A percentile compares a stretch with the other conserved stretches of the same genome.
Conservation (phyloP, 257 asterid genomes). For the Thymus mandschuricus region DNA sequence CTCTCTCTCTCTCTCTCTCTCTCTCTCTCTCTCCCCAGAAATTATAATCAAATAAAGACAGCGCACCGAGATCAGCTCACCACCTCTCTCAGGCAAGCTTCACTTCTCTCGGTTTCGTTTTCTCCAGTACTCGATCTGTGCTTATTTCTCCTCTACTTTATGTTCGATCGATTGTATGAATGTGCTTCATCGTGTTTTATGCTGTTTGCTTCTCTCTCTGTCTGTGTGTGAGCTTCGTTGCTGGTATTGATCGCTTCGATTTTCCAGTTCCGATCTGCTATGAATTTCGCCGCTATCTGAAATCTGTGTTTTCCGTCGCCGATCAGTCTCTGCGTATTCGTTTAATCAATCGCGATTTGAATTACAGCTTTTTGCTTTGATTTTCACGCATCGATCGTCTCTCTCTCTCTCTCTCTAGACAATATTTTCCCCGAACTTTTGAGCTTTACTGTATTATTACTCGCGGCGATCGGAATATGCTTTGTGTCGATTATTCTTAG, state of each 20-base stretch:
- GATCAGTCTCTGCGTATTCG: conserved; percentile 19
- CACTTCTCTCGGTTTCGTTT: not conserved
- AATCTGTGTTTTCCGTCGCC: conserved; percentile 17
- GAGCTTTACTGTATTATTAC: not conserved
- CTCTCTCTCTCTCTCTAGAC: not conserved
- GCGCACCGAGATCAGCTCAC: conserved; percentile 27
- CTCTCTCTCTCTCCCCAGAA: conserved; percentile 25
- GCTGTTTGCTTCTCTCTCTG: not conserved
- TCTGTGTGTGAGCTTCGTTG: not conserved
- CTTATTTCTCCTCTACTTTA: not conserved
- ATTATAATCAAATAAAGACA: conserved; percentile 16
- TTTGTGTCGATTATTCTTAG: not conserved
- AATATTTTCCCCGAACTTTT: not conserved
- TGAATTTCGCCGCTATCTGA: not conserved
- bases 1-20: conserved; percentile 29
- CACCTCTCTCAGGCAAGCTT: conserved; percentile 34
- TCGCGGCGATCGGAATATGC: conserved; percentile 1
- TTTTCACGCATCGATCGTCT: not conserved
- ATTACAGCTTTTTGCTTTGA: not conserved
- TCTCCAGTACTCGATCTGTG: conserved; percentile 20
- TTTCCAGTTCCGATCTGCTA: conserved; percentile 27
- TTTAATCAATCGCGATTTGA: conserved; percentile 2
- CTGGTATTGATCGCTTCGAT: conserved; percentile 25
- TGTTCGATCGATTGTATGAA: not conserved
- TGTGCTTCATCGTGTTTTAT: conserved; percentile 1